phyloP scores from a whole-genome alignment of 176 grass and related monocot genomes.

The Carex cristatella region DNA sequence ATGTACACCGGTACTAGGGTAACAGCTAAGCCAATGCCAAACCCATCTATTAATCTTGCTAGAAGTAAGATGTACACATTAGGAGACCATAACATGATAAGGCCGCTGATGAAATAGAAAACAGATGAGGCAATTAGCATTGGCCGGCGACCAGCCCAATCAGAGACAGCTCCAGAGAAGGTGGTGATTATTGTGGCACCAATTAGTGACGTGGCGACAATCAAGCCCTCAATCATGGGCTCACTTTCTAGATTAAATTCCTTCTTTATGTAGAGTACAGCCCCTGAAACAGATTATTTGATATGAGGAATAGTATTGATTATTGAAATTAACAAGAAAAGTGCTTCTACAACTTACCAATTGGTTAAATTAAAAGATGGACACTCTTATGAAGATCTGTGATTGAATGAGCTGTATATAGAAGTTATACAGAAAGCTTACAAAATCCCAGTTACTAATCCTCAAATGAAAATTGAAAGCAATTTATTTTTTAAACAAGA shows the following conservation, averaged over 20 bases:
- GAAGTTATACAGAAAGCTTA: neutral
- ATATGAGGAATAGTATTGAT: neutral
- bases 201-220: conserved; percentile 86
- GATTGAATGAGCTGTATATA: neutral
- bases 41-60: conserved; percentile 86
- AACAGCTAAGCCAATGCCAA: conserved; percentile 78
- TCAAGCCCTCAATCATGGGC: conserved; percentile 83
- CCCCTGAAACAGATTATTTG: conserved; percentile 38
- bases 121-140: conserved; percentile 79
- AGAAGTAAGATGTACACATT: conserved; percentile 72
- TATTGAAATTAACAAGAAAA: neutral
- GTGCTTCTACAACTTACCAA: neutral
- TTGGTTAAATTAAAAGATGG: neutral
- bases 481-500: neutral
- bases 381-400: neutral
- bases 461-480: neutral
- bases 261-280: conserved; percentile 86
- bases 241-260: conserved; percentile 74
- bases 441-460: neutral
- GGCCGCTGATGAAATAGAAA: conserved; percentile 64
- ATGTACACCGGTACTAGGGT: conserved; percentile 92
- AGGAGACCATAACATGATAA: conserved; percentile 93
- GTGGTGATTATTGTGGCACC: conserved; percentile 77
- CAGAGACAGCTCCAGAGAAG: conserved; percentile 66
- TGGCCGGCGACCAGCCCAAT: conserved; percentile 60